Evolutionary conservation across 1,284 basidiomycete species (phyloP).

Genomic region (Pseudozyma hubeiensis): DNA sequence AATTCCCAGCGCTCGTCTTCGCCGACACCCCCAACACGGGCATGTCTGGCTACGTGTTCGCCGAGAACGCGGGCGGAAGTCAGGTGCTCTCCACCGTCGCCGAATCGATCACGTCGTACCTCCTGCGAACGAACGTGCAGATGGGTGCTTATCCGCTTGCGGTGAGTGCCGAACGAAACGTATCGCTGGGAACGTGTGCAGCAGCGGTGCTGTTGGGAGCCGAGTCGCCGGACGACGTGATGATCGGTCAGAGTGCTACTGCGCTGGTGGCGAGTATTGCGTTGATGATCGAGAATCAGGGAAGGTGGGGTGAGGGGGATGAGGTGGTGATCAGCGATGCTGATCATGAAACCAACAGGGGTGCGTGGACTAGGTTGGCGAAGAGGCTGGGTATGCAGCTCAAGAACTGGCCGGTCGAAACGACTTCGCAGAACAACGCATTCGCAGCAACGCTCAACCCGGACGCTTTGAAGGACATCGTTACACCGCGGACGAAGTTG

Average conservation of each 20-base stretch:
- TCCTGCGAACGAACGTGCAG: conserved; percentile 79
- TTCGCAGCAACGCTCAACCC: conserved; percentile 76
- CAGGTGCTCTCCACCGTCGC: conserved; percentile 73
- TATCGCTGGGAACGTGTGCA: conserved; percentile 73
- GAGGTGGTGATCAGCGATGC: conserved; percentile 78
- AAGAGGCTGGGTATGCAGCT: conserved; percentile 73
- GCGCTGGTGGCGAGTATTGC: conserved; percentile 36
- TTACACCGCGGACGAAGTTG: conserved; percentile 77
- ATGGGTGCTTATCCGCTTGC: conserved; percentile 76
- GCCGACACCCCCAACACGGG: conserved; percentile 10
- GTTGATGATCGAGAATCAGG: conserved; percentile 70
- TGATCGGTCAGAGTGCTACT: conserved; percentile 72
- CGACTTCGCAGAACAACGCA: conserved; percentile 69
- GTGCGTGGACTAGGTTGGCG: conserved; percentile 81
- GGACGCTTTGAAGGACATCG: conserved; percentile 75
- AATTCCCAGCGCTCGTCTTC: conserved; percentile 23
- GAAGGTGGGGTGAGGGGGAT: conserved; percentile 75
- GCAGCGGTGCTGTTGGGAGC: conserved; percentile 77
- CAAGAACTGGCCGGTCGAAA: conserved; percentile 75
- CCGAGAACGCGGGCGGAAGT: conserved; percentile 83
- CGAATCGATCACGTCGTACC: conserved; percentile 76
- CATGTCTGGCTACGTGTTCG: conserved; percentile 71
- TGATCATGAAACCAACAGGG: conserved; percentile 85
- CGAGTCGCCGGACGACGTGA: conserved; percentile 74
- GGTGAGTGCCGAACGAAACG: conserved; percentile 73